Base-by-base conservation (phyloP, 2,329 filamentous ascomycete genomes). In the Mycosphaerella arachidis region DNA sequence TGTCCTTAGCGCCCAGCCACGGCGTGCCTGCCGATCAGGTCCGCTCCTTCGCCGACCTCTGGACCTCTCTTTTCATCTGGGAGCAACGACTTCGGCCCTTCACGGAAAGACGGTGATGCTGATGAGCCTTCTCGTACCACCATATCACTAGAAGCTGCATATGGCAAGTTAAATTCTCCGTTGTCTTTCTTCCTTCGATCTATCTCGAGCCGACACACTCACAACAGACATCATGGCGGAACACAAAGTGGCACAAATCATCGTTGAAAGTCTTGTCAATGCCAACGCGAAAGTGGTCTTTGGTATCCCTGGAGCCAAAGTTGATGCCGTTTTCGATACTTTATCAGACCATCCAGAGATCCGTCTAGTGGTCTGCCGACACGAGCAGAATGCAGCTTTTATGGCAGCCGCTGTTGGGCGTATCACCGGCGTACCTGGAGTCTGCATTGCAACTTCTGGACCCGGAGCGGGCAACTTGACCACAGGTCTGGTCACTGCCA, bases 321-420 rank as follows among this genome's bases (percentile, higher is more conserved):
- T 81, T 56, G 79, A 81, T 68, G 75, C 77, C 43, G 72, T 81
- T 48, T 81, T 81, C 71, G 77, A 80, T 67, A 75, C 72, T 5
- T 71, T 81, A 4, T 59, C 71, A 53, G 78, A 80, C 67, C 78
- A 79, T 57, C 75, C 77, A 1, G 77, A 79, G 60, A 79, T 81
- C 69, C 50, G 16, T 73, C 71, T 81, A 16, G 71, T 81, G 27
- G 75, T 81, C 12, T 79, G 77, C 59, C 73, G 79, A 16, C 79
- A 81, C 62, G 79, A 81, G 65, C 79, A 81, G 58, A 81, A 81
- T 65, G 78, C 78, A 16, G 78, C 78, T 6, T 79, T 81, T 69
- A 81, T 81, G 72, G 78, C 79, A 20, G 77, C 77, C 2, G 79
- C 77, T 0, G 70, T 77, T 24, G 79, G 79, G 10, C 71, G 77